Base-by-base conservation (phyloP, 1,284 basidiomycete genomes). In the Cerioporus squamosus region DNA sequence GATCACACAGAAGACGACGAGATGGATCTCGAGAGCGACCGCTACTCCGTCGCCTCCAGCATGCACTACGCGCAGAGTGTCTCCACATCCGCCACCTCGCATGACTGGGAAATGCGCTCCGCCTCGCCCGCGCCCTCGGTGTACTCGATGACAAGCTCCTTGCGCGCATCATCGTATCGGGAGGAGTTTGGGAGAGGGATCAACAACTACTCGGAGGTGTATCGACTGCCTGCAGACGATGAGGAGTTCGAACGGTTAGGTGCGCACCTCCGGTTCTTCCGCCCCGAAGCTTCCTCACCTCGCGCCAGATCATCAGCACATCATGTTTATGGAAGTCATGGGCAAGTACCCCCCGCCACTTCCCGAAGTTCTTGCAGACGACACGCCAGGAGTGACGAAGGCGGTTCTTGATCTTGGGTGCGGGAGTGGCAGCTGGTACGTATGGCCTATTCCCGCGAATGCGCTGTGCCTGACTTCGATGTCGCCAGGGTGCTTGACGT, bases 131-230 rank as follows among this genome's bases (percentile, higher is more conserved):
- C 75, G 9, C 86, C 84, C 8, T 91, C 89, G n/a, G 79, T 90
- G 5, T 79, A 81, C 66, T 90, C 89, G 1, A 70, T 90, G 67
- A 86, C 87, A 0, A 83, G 79, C 61, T 88, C 87, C 0, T 62
- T 89, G 44, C 82, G 81, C 23, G 82, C 79, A 14, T 78, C 81
- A 40, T 80, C 83, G 1, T 87, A 84, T 71, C 81, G 79, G 48
- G 79, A 84, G 39, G 88, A 91, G 66, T 87, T 83, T 60, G 90
- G 90, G 0, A 77, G 90, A 36, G 80, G 78, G 23, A 70, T 92
- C 47, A 91, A 92, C 72, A 90, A 85, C 62, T 88, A 89, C 61
- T 91, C 90, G 1, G 87, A 92, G 47, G 81, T 91, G 4, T 92
- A 92, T 69, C 81, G 80, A 36, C 75, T 93, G 20, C 87, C 90